phyloP scores from a whole-genome alignment of 2,329 filamentous ascomycete species.

The Madurella mycetomatis region DNA sequence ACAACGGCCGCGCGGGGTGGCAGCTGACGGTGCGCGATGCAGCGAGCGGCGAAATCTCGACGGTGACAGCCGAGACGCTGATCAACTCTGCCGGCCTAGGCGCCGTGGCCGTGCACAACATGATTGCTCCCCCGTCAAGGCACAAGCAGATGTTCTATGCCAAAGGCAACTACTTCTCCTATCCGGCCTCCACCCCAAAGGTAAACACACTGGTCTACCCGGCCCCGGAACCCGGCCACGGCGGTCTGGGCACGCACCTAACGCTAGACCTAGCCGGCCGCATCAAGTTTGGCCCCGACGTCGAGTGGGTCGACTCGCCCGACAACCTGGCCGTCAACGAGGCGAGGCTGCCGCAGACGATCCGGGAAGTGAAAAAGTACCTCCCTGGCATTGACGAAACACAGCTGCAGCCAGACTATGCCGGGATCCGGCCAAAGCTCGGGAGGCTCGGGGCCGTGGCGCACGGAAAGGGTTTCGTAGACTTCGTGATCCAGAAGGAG shows the following conservation, averaged over 20 bases:
- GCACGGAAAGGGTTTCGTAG: conserved; percentile 66
- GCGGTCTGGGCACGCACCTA: conserved; percentile 85
- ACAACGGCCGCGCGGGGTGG: conserved; percentile 60
- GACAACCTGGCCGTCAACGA: conserved; percentile 65
- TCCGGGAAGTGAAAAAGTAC: conserved; percentile 73
- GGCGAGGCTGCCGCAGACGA: conserved; percentile 58
- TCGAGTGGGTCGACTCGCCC: conserved; percentile 80
- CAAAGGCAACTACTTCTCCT: conserved; percentile 94
- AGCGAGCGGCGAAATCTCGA: conserved; percentile 43
- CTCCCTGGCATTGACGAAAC: conserved; percentile 66
- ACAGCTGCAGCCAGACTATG: conserved; percentile 75
- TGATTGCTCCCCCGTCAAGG: conserved; percentile 60
- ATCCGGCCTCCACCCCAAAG: conserved; percentile 58
- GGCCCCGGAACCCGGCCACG: conserved; percentile 73
- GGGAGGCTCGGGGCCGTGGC: conserved; percentile 55
- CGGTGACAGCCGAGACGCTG: conserved; percentile 69
- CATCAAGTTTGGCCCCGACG: conserved; percentile 88
- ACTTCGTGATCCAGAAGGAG: conserved; percentile 78
- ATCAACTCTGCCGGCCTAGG: conserved; percentile 83
- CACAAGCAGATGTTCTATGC: conserved; percentile 69
- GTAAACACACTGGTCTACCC: conserved; percentile 81
- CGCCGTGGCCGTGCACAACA: conserved; percentile 74
- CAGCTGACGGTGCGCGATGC: conserved; percentile 53
- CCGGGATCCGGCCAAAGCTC: conserved; percentile 87
- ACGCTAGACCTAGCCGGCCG: conserved; percentile 83